These are phyloP conservation scores for Grigorovia jiainica DNA, from an alignment of 805 yeast species.

Conservation along the genomic window DNA sequence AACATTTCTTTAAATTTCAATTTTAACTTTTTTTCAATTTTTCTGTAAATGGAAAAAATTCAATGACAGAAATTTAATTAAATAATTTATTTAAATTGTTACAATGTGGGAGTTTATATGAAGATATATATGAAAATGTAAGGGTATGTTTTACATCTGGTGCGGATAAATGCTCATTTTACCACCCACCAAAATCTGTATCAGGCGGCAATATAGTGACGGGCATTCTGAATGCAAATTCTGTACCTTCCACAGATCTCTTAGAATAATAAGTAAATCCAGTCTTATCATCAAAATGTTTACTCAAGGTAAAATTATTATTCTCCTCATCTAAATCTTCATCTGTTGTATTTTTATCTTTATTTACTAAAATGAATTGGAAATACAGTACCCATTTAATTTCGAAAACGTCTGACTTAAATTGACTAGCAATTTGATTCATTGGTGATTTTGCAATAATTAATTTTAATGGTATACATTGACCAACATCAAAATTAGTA, in stretches of 20 bases:
- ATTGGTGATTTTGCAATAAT: conserved; percentile 28
- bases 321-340: background rate
- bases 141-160: too few relatives aligned
- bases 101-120: too few relatives aligned
- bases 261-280: conserved; percentile 29
- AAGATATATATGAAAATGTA: too few relatives aligned
- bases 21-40: too few relatives aligned
- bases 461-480: conserved; percentile 22
- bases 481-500: conserved; percentile 23
- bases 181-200: conserved; percentile 41
- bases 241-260: conserved; percentile 31
- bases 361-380: conserved; percentile 28
- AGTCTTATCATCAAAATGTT: conserved; percentile 29
- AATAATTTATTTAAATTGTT: too few relatives aligned
- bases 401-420: conserved; percentile 33
- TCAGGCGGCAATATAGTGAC: conserved; percentile 37
- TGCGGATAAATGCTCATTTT: conserved; percentile 2
- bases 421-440: conserved; percentile 30
- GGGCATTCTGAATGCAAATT: conserved; percentile 38
- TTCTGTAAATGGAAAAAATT: too few relatives aligned
- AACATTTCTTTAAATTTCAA: too few relatives aligned
- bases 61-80: too few relatives aligned
- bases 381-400: conserved; percentile 31
- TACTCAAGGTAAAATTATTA: conserved; percentile 1
- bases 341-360: conserved; percentile 6